phyloP scores from a whole-genome alignment of 2,329 filamentous ascomycete species.

The Penicillium olsonii region DNA sequence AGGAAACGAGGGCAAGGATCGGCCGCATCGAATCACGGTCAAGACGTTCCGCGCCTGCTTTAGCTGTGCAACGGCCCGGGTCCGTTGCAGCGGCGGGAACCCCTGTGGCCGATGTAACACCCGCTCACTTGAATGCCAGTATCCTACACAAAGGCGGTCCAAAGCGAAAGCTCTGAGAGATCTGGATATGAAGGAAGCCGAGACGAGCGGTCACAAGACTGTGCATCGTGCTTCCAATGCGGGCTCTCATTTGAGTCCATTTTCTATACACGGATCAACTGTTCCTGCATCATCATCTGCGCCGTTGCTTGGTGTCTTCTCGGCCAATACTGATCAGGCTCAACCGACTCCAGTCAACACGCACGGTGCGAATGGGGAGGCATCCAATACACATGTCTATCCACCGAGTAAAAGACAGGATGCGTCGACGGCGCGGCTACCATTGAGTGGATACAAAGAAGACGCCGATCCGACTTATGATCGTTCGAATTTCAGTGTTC shows the following conservation, averaged over 20 bases:
- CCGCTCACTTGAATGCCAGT: constrained; percentile 41
- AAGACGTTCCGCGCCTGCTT: constrained; percentile 46
- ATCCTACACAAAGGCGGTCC: constrained; percentile 42
- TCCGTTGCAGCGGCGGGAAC: constrained; percentile 40
- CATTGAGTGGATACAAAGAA: constrained; percentile 8
- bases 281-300: constrained; percentile 1
- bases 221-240: not conserved
- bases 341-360: constrained; percentile 3
- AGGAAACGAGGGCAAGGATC: constrained; percentile 36
- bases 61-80: constrained; percentile 42
- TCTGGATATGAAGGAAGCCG: constrained; percentile 9
- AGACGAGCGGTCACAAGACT: constrained; percentile 6
- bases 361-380: not conserved
- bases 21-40: constrained; percentile 43
- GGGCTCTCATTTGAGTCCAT: constrained; percentile 6
- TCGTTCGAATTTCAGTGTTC: constrained; percentile 11
- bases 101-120: constrained; percentile 41
- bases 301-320: not conserved
- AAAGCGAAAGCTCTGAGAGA: constrained; percentile 30
- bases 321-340: not conserved
- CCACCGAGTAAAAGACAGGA: constrained; percentile 9
- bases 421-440: constrained; percentile 6
- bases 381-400: constrained; percentile 9
- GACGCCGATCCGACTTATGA: constrained; percentile 11
- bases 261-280: constrained; percentile 6